A percentile compares a stretch with the other conserved stretches of the same genome.
Conservation (phyloP, 768 basidiomycete species). For the Calocybe gangraenosa region DNA sequence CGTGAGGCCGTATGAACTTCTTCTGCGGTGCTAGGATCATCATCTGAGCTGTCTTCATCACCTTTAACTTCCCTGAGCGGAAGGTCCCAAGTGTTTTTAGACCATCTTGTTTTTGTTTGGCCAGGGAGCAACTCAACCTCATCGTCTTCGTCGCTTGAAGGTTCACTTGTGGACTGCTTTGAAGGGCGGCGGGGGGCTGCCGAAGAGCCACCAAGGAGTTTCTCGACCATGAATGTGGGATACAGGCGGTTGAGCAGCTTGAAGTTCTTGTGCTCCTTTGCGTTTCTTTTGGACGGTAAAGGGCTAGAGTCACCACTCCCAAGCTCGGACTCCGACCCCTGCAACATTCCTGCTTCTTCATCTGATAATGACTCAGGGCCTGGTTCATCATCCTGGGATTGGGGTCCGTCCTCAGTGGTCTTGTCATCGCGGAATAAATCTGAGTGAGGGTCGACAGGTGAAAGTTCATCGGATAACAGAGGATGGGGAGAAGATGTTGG, state of each 20-base stretch:
- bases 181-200: slow-evolving; percentile 11
- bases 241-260: slow-evolving; percentile 46
- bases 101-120: slow-evolving; percentile 39
- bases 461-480: too few relatives aligned
- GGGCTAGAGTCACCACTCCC: background rate
- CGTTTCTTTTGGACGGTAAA: slow-evolving; percentile 14
- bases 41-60: slow-evolving; percentile 59
- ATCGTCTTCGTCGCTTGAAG: slow-evolving; percentile 26
- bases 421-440: too few relatives aligned
- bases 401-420: too few relatives aligned
- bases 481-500: too few relatives aligned
- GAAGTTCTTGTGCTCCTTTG: slow-evolving; percentile 20
- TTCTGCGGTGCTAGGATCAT: slow-evolving; percentile 16
- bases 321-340: slow-evolving; percentile 2
- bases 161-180: slow-evolving; percentile 10
- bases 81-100: slow-evolving; percentile 24
- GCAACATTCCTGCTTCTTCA: background rate
- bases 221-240: slow-evolving; percentile 48
- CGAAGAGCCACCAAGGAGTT: slow-evolving; percentile 21
- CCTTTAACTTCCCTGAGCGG: slow-evolving; percentile 43
- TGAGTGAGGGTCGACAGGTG: too few relatives aligned
- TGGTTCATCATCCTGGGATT: background rate
- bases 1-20: background rate
- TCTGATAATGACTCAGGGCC: background rate
- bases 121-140: slow-evolving; percentile 44